Evolutionary conservation across 1,284 basidiomycete species (phyloP), one percentile per base, ranked within the genome.

Genomic region (Hemileia vastatrix): DNA sequence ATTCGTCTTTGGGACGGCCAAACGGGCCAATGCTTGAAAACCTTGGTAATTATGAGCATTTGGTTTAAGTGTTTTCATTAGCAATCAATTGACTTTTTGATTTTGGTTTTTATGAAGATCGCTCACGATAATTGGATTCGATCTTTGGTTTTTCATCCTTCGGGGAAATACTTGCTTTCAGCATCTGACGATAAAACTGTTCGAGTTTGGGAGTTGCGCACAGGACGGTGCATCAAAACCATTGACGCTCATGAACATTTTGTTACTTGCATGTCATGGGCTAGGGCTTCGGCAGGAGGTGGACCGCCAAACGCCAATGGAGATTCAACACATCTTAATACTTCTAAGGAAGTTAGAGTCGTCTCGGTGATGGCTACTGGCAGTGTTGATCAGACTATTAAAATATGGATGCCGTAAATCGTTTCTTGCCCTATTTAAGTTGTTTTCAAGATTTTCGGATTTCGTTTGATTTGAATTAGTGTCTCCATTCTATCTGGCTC

Each of bases 101-200:
- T 18, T 15, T 54, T 1, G 15, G 36, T 13, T 11, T 11, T 9
- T 1, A 1, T 9, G 13, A 5, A 18, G 59, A 32, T 63, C 6
- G 61, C 50, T 2, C 88, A 90, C 70, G 86, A 89, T 76, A 88
- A 89, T 69, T 91, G 89, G 88, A 80, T 91, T 54, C 83, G 87
- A 61, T 85, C 84, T 1, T 79, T 91, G 48, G 83, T 86, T 21
- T 90, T 91, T 78, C 88, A 90, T 75, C 88, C 88, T 0, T 83
- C 83, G 5, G 90, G 90, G 44, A 91, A 91, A 76, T 85, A 83
- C 72, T 82, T 94, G 3, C 80, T 94, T 13, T 90, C 88, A 1
- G 88, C 86, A 1, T 87, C 87, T 4, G 90, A 94, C 76, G 90
- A 94, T 80, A 89, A 91, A 77, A 90, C 88, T 6, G 83, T 93